Percentiles rank a stretch among this genome's conserved stretches.
Evolutionary conservation across 176 grass and related monocot species (phyloP).

Genomic region (Cymbopogon citratus): DNA sequence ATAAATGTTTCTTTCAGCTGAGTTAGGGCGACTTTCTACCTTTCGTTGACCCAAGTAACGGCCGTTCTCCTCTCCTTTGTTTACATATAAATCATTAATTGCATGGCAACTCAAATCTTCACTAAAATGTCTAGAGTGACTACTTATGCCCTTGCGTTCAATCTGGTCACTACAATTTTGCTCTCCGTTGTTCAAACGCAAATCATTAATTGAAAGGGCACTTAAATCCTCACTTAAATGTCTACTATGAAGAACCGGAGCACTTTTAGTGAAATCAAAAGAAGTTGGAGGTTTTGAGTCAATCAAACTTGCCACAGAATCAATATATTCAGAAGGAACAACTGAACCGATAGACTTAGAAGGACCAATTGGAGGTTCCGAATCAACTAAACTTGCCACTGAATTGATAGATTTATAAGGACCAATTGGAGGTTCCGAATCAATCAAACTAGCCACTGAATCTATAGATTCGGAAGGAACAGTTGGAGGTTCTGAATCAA

Average conservation of each 20-base stretch:
- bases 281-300: constrained; percentile 19
- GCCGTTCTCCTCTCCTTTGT: background rate
- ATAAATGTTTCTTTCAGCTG: constrained; percentile 39
- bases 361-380: constrained; percentile 1
- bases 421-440: constrained; percentile 17
- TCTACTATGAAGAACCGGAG: constrained; percentile 10
- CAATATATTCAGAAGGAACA: background rate
- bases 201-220: constrained; percentile 32
- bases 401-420: background rate
- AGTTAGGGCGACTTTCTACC: constrained; percentile 24
- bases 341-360: background rate
- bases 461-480: background rate
- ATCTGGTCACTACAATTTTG: background rate
- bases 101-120: constrained; percentile 39
- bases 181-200: constrained; percentile 16
- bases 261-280: background rate
- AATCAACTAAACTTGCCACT: constrained; percentile 11
- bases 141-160: constrained; percentile 11
- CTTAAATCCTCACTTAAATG: constrained; percentile 47
- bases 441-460: background rate
- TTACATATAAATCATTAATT: constrained; percentile 28
- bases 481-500: constrained; percentile 16
- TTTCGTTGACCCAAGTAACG: constrained; percentile 14
- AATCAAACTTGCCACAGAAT: background rate
- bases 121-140: constrained; percentile 29